Conservation (phyloP, 106 monocot species). For the Dendrobium chrysotoxum region DNA sequence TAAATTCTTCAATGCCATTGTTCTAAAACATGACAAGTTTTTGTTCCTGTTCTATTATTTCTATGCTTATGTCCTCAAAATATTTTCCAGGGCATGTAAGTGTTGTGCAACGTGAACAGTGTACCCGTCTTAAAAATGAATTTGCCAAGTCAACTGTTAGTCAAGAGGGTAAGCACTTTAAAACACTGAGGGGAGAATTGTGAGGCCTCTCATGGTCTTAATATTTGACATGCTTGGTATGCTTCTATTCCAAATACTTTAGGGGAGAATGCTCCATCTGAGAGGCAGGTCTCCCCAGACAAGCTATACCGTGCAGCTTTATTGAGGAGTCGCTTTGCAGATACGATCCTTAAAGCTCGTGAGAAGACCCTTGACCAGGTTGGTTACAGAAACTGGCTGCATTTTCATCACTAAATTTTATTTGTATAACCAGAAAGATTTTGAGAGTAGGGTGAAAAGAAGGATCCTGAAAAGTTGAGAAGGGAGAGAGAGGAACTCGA, state of each 20-base stretch:
- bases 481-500: slow-evolving; percentile 82
- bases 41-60: neutral
- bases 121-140: slow-evolving; percentile 13
- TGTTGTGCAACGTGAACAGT: slow-evolving; percentile 13
- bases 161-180: slow-evolving; percentile 63
- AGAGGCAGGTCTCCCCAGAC: slow-evolving; percentile 87
- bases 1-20: neutral
- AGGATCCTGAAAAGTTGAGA: slow-evolving; percentile 64
- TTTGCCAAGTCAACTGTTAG: slow-evolving; percentile 19
- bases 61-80: neutral
- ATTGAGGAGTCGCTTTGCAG: slow-evolving; percentile 83
- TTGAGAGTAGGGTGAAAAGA: slow-evolving; percentile 47
- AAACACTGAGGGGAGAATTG: slow-evolving; percentile 24
- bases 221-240: slow-evolving; percentile 29
- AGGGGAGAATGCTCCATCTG: slow-evolving; percentile 86
- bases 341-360: slow-evolving; percentile 88
- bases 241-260: slow-evolving; percentile 36
- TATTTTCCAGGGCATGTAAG: slow-evolving; percentile 1
- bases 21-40: neutral
- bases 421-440: neutral
- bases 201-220: slow-evolving; percentile 11
- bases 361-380: slow-evolving; percentile 79
- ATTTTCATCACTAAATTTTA: neutral
- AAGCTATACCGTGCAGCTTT: slow-evolving; percentile 79
- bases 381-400: neutral